phyloP scores from a whole-genome alignment of 371 early-diverging fungal genomes.

The Mucor indicus region DNA sequence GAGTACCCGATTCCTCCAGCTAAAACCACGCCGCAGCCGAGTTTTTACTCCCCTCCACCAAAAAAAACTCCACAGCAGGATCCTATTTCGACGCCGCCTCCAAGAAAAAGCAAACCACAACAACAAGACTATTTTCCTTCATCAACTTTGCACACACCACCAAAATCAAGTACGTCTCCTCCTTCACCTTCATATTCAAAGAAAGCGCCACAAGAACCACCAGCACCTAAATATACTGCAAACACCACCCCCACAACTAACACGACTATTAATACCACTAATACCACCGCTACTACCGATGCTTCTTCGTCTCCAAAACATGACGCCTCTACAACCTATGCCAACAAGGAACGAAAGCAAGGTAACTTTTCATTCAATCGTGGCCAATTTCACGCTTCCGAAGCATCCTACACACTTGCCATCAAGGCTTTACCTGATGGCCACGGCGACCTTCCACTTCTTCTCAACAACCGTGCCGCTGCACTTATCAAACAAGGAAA shows the following conservation, averaged over 20 bases:
- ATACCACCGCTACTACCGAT: background rate
- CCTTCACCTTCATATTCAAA: constrained; percentile 1
- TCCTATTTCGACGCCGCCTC: no score
- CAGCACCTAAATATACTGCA: no score
- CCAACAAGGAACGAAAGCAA: constrained; percentile 49
- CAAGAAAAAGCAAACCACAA: no score
- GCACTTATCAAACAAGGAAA: constrained; percentile 82
- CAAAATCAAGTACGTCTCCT: no score
- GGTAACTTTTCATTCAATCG: constrained; percentile 86
- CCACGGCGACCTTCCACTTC: constrained; percentile 59
- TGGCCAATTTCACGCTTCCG: constrained; percentile 87
- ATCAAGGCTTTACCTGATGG: constrained; percentile 54
- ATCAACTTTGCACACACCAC: no score
- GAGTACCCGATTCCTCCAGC: no score
- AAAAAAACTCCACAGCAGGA: no score
- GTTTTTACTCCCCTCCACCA: no score
- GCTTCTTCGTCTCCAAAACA: constrained; percentile 17
- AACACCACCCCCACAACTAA: no score
- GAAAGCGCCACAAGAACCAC: no score
- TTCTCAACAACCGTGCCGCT: constrained; percentile 92
- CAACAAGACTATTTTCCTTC: no score
- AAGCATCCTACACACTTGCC: constrained; percentile 69
- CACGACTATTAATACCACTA: constrained; percentile 1
- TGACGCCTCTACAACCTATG: constrained; percentile 1
- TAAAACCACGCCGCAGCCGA: no score